phyloP scores from a whole-genome alignment of 371 early-diverging fungal genomes.

The Actinomortierella wolfii region DNA sequence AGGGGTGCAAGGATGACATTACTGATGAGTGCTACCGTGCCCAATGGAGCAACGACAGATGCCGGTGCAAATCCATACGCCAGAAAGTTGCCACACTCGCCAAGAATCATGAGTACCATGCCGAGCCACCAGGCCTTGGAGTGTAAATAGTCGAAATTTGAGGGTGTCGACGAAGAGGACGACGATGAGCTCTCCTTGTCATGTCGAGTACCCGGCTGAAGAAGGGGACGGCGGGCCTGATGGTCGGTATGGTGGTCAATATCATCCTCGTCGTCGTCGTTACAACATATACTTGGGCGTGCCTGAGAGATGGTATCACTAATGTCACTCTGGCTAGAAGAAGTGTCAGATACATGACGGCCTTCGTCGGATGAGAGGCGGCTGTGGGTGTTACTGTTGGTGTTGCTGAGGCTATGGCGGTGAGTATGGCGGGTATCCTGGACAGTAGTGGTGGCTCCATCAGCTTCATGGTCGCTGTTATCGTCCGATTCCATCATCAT shows the following conservation, averaged over 20 bases:
- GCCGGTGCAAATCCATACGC: slow-evolving; percentile 86
- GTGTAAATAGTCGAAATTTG: slow-evolving; percentile 54
- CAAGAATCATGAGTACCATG: slow-evolving; percentile 74
- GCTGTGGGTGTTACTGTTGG: slow-evolving; percentile 9
- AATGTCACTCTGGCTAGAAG: slow-evolving; percentile 16
- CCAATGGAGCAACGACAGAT: slow-evolving; percentile 81
- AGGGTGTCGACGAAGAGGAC: slow-evolving; percentile 7
- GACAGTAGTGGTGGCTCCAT: too few relatives aligned
- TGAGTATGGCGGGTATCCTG: too few relatives aligned
- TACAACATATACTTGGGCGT: background rate
- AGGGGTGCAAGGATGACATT: slow-evolving; percentile 79
- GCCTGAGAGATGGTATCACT: slow-evolving; percentile 6
- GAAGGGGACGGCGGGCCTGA: too few relatives aligned
- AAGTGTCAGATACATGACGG: background rate
- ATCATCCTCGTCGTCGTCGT: slow-evolving; percentile 9
- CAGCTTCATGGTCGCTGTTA: too few relatives aligned
- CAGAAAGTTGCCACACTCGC: slow-evolving; percentile 58
- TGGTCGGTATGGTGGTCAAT: background rate
- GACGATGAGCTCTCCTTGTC: background rate
- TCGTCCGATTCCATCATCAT: background rate
- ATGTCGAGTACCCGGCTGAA: too few relatives aligned
- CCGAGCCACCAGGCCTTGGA: slow-evolving; percentile 79
- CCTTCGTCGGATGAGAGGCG: background rate
- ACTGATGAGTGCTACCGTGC: slow-evolving; percentile 73
- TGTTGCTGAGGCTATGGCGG: background rate